phyloP scores from a whole-genome alignment of 371 early-diverging fungal genomes.

The Rhizopus stolonifer region DNA sequence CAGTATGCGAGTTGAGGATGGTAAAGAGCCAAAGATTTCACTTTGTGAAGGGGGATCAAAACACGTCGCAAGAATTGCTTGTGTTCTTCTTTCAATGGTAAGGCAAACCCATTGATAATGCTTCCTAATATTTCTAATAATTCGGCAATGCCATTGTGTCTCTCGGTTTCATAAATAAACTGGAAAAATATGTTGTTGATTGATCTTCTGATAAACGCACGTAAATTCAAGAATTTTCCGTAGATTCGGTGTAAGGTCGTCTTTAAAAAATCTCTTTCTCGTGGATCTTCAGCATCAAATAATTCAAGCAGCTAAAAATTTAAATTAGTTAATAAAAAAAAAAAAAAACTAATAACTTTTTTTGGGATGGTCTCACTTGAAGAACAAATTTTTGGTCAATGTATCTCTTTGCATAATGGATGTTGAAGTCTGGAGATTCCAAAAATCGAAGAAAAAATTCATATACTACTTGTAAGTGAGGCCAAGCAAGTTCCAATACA shows the following conservation, averaged over 20 bases:
- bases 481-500: slow-evolving; percentile 93
- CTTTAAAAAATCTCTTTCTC: slow-evolving; percentile 96
- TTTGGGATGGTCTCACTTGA: slow-evolving; percentile 59
- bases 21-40: slow-evolving; percentile 86
- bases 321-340: not conserved
- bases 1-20: slow-evolving; percentile 97
- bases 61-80: slow-evolving; percentile 89
- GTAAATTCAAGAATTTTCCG: slow-evolving; percentile 94
- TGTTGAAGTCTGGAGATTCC: slow-evolving; percentile 95
- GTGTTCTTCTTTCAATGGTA: slow-evolving; percentile 97
- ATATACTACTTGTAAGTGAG: slow-evolving; percentile 95
- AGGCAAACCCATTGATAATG: slow-evolving; percentile 97
- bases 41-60: slow-evolving; percentile 95
- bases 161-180: slow-evolving; percentile 94
- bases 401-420: slow-evolving; percentile 90
- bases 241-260: slow-evolving; percentile 97
- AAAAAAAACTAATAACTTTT: not conserved
- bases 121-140: slow-evolving; percentile 95
- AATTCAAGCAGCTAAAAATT: slow-evolving; percentile 85
- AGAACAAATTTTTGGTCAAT: slow-evolving; percentile 93
- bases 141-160: slow-evolving; percentile 97
- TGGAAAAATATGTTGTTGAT: slow-evolving; percentile 97
- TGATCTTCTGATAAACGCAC: slow-evolving; percentile 94
- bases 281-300: slow-evolving; percentile 96
- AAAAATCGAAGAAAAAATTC: slow-evolving; percentile 95